Evolutionary conservation across 345 rosid genomes (phyloP).

Genomic region (Brassica incana): DNA sequence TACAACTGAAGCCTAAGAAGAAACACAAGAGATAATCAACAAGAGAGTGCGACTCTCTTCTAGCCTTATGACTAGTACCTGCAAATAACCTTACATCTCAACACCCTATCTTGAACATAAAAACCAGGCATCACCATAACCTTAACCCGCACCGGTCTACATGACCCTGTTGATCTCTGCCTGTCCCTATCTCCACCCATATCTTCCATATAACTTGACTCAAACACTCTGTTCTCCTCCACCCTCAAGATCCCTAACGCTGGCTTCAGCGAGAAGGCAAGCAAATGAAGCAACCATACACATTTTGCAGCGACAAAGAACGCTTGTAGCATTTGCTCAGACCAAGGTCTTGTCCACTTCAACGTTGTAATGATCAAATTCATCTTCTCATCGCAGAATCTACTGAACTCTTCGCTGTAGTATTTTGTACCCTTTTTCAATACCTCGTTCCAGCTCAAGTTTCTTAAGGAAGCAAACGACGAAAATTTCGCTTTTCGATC

Average conservation of each 20-base stretch:
- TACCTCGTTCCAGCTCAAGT: conserved; percentile 95
- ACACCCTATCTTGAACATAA: conserved; percentile 72
- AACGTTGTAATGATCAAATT: conserved; percentile 71
- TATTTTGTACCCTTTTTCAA: conserved; percentile 83
- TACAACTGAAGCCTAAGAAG: conserved; percentile 14
- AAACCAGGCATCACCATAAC: conserved; percentile 95
- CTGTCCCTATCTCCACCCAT: conserved; percentile 65
- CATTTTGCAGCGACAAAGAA: conserved; percentile 94
- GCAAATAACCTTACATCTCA: conserved; percentile 93
- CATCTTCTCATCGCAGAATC: conserved; percentile 97
- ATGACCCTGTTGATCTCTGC: conserved; percentile 31
- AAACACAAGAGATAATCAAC: conserved; percentile 4
- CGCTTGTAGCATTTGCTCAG: conserved; percentile 78
- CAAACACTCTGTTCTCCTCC: conserved; percentile 70
- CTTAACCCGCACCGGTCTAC: conserved; percentile 60
- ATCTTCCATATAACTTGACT: conserved; percentile 85
- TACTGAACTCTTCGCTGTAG: conserved; percentile 93
- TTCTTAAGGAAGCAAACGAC: conserved; percentile 73
- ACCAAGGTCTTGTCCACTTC: conserved; percentile 92
- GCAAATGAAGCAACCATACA: conserved; percentile 92
- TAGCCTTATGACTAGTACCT: conserved; percentile 59
- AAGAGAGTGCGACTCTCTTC: conserved; percentile 10
- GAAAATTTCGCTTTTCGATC: conserved; percentile 76
- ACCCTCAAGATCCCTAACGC: conserved; percentile 75
- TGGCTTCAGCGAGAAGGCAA: conserved; percentile 88